Evolutionary conservation across 2,329 filamentous ascomycete species (phyloP), one percentile per base, ranked within the genome.

Genomic region (Aschersonia sp.): DNA sequence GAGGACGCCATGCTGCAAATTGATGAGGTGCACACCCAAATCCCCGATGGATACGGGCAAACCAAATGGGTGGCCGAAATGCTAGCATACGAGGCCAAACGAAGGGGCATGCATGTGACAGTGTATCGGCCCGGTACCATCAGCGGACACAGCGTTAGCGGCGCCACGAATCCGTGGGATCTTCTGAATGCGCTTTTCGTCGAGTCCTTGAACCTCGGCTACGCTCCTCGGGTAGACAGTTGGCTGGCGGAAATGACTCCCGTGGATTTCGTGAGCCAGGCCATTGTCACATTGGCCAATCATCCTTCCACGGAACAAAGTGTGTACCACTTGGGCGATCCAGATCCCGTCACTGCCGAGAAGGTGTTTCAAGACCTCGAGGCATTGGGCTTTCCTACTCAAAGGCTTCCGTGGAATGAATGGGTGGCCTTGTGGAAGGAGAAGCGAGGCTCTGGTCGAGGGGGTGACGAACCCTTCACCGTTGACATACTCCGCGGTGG

Each of bases 231-330:
- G 47, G 79, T 89, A 4, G 73, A 82, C 45, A 80, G 80, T 42
- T 91, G 85, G 85, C 77, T 81, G 45, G 77, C 84, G 1, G 85
- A 91, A 65, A 89, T 89, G 85, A 89, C 85, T 0, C 85, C 85
- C 0, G 85, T 88, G 10, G 85, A 91, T 62, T 89, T 86, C 56
- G 84, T 89, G 50, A 85, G 80, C 64, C 80, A 79, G 52, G 79
- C 84, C 4, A 85, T 91, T 53, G 68, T 85, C 30, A 78, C 83
- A 20, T 73, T 89, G 28, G 74, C 81, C 41, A 79, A 82, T 54
- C 73, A 86, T 50, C 74, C 67, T 0, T 71, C 80, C 38, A 70
- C 72, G 1, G 71, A 79, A 7, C 82, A 85, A 56, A 71, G 72
- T 0, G 65, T 89, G 5, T 87, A 85, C 64, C 85, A 89, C 55